Evolutionary conservation across 352 stramenopile species (phyloP).

Genomic region (Pythium phragmitis): DNA sequence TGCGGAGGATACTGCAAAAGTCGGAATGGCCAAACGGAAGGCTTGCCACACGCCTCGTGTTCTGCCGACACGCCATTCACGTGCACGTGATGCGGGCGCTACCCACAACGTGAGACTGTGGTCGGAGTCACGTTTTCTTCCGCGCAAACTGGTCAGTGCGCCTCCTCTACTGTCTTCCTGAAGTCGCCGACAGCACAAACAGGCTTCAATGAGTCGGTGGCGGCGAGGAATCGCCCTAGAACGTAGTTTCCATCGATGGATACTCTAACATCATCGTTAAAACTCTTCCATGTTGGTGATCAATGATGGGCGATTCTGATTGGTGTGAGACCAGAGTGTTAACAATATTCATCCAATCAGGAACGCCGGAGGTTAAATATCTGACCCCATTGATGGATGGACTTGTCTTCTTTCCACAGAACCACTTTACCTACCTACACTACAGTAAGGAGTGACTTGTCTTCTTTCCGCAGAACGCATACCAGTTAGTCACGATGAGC

Average conservation of each 20-base stretch:
- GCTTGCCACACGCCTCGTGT: not conserved
- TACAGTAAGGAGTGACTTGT: not conserved
- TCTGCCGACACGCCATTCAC: not conserved
- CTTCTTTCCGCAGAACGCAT: no score
- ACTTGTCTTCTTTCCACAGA: not conserved
- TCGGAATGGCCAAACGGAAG: not conserved
- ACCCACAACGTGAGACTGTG: no score
- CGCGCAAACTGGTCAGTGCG: not conserved
- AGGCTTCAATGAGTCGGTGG: not conserved
- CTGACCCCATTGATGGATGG: not conserved
- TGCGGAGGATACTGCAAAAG: not conserved
- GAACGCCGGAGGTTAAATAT: not conserved
- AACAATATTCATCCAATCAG: not conserved
- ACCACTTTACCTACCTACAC: not conserved
- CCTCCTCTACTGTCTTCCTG: not conserved
- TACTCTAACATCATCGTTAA: not conserved
- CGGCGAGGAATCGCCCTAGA: not conserved
- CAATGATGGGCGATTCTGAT: not conserved
- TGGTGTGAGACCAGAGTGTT: not conserved
- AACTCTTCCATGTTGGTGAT: not conserved
- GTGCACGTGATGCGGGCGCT: not conserved
- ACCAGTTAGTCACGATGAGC: no score
- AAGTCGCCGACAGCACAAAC: not conserved
- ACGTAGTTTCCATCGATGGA: not conserved
- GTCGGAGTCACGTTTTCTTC: not conserved